Base-by-base conservation (phyloP, 2,329 filamentous ascomycete species). In the Hymenoscyphus albidus region DNA sequence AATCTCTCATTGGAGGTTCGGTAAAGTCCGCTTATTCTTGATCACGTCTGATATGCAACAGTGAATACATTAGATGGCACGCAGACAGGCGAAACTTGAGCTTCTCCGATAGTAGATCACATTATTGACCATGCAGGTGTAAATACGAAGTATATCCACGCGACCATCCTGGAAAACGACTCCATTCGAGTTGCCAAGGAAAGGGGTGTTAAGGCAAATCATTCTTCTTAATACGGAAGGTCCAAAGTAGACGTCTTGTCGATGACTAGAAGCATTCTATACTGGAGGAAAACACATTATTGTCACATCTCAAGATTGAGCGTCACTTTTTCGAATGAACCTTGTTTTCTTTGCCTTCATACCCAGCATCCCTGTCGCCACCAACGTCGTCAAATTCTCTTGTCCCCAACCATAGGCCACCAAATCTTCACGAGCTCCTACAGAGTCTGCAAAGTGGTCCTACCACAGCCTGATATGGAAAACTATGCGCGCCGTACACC, bases 301-400 rank as follows among this genome's bases (percentile, higher is more conserved):
- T 54, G 12, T 12, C 22, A 59, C 12, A 32, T n/a, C 39, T 14
- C 27, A 42, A n/a, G 22, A n/a, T 10, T 12, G n/a, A 44, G 51
- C 27, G n/a, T 55, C 48, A 27, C 18, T 54, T 27, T 27, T 22
- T 54, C 18, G n/a, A 54, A 54, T 22, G 22, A 18, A 22, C 22
- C 48, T 18, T 54, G 22, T n/a, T 22, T 22, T 54, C 48, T 61
- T 61, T 32, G 14, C 59, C 44, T 44, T 63, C 54, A 58, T 63
- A 58, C 59, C 56, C 54, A 48, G 35, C 32, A 68, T 67, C 68
- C 68, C 64, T 70, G 68, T 70, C 68, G 67, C 68, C 68, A 70
- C 68, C 68, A 68, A 64, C 44, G 62, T 59, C 51, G 44, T 48
- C 40, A 48, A 57, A 16, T 56, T n/a, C 22, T 42, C 61, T 32